A percentile compares a stretch with the other conserved stretches of the same genome.
Conservation (phyloP, 306 rosid species). For the Castanea mollissima region DNA sequence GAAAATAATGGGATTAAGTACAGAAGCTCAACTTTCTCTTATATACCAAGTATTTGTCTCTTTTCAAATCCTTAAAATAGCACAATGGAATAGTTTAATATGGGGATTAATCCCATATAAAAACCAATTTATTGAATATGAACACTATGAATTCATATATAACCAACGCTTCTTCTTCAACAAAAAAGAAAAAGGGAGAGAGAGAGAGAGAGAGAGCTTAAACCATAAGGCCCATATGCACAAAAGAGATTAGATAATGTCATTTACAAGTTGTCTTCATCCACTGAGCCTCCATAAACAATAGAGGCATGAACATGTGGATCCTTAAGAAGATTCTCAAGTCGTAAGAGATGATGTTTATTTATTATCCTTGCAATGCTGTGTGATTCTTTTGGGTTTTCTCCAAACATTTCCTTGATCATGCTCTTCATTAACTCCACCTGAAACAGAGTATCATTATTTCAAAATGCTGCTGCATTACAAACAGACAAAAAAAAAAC, state of each 20-base stretch:
- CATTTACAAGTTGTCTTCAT: conserved; percentile 59
- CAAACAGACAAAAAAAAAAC: neutral
- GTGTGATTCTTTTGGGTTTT: conserved; percentile 38
- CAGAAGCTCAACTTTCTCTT: too few species aligned
- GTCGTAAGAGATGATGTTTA: conserved; percentile 44
- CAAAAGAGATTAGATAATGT: neutral
- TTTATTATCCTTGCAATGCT: conserved; percentile 58
- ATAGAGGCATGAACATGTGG: conserved; percentile 44
- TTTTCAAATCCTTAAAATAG: too few species aligned
- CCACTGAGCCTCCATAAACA: conserved; percentile 60
- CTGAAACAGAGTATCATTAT: conserved; percentile 24
- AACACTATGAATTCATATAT: too few species aligned
- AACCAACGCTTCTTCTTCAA: too few species aligned
- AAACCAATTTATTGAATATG: too few species aligned
- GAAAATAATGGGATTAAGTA: too few species aligned
- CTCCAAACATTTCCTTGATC: conserved; percentile 56
- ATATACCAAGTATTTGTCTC: too few species aligned
- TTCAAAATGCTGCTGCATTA: neutral
- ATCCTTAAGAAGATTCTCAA: conserved; percentile 44
- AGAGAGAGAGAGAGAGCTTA: neutral
- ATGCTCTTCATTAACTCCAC: conserved; percentile 39
- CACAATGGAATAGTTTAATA: too few species aligned
- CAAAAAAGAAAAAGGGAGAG: too few species aligned
- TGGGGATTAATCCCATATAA: too few species aligned
- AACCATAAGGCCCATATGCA: neutral